Percentiles rank a stretch among this genome's conserved stretches.
phyloP scores from a whole-genome alignment of 202 grass and related monocot species.

The Elaeis oleifera region DNA sequence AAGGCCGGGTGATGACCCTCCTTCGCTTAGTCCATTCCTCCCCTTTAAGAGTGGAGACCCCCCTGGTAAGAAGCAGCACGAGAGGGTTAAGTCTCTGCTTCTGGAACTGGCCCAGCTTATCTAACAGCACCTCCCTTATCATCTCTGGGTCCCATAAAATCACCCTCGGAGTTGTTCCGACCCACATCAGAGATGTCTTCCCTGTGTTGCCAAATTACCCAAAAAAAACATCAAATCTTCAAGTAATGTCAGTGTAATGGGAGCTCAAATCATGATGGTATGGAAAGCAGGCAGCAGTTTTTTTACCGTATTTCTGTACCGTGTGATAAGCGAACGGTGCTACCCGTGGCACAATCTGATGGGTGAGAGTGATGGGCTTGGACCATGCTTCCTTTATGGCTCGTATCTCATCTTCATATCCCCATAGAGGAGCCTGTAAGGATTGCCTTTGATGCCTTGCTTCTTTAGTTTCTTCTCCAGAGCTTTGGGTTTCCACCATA shows the following conservation, averaged over 20 bases:
- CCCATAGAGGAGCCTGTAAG: constrained; percentile 15
- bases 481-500: constrained; percentile 19
- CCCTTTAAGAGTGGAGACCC: constrained; percentile 2
- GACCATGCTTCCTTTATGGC: background rate
- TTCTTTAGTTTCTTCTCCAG: constrained; percentile 2
- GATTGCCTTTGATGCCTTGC: constrained; percentile 12
- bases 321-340: background rate
- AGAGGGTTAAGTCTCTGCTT: background rate
- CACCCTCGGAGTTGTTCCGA: constrained; percentile 9
- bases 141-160: background rate
- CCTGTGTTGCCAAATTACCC: background rate
- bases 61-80: background rate
- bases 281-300: too few relatives aligned
- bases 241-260: too few relatives aligned
- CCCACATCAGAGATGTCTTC: background rate
- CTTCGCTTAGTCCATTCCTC: constrained; percentile 14
- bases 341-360: constrained; percentile 10
- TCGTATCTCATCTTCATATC: constrained; percentile 7
- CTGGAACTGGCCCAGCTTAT: constrained; percentile 7
- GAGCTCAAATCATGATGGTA: too few relatives aligned
- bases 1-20: constrained; percentile 19
- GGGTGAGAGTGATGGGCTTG: constrained; percentile 12
- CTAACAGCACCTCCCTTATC: constrained; percentile 5
- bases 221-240: too few relatives aligned
- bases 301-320: constrained; percentile 15